phyloP scores from a whole-genome alignment of 2,329 filamentous ascomycete species.

The Alternaria novae-zelandiae region DNA sequence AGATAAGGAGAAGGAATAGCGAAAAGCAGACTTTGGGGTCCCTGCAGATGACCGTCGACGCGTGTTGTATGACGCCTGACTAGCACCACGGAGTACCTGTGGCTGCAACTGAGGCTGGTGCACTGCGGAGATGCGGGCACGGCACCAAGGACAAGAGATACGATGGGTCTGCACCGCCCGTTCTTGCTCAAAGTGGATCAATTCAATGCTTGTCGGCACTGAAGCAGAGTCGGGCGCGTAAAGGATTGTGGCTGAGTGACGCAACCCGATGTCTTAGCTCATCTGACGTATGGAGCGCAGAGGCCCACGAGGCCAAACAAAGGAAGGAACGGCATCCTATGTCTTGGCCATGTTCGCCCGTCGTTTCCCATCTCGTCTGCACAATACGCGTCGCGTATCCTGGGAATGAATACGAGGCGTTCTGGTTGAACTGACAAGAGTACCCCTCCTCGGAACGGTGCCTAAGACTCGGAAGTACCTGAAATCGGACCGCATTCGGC shows the following conservation, averaged over 20 bases:
- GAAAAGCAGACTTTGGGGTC: constrained; percentile 4
- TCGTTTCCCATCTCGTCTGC: background rate
- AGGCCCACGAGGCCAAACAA: constrained; percentile 4
- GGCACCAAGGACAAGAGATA: constrained; percentile 11
- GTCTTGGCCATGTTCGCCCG: constrained; percentile 15
- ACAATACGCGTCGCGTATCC: background rate
- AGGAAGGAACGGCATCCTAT: constrained; percentile 21
- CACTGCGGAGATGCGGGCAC: constrained; percentile 17
- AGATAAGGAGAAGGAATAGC: constrained; percentile 4
- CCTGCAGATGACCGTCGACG: constrained; percentile 22
- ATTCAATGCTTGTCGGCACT: constrained; percentile 24
- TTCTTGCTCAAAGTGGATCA: constrained; percentile 15
- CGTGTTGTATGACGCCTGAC: constrained; percentile 40
- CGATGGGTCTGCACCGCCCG: constrained; percentile 17
- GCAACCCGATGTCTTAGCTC: constrained; percentile 27
- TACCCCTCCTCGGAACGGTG: background rate
- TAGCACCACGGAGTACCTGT: constrained; percentile 20
- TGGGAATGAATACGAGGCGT: background rate
- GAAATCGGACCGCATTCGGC: background rate
- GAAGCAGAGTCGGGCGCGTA: constrained; percentile 21
- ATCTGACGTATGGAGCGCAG: constrained; percentile 6
- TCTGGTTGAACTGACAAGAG: background rate
- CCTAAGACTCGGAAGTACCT: background rate
- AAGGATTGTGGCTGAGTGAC: constrained; percentile 29
- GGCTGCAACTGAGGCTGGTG: constrained; percentile 36